A percentile compares a stretch with the other conserved stretches of the same genome.
These are phyloP conservation scores for Filobasidium wieringae DNA, from an alignment of 768 basidiomycete species.

Conservation along the genomic window DNA sequence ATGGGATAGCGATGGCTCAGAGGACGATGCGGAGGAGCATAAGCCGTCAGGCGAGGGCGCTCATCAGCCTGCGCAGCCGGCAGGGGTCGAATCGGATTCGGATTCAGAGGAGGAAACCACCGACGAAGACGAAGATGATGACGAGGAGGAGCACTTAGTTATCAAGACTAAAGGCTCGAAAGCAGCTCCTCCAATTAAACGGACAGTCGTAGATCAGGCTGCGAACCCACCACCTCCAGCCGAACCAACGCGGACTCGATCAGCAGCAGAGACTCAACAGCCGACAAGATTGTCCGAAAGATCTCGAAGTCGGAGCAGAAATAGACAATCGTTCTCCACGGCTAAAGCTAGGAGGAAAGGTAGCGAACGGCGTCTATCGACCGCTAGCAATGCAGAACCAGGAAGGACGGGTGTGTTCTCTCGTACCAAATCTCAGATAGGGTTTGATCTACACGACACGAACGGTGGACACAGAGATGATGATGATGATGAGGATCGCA, in stretches of 20 bases:
- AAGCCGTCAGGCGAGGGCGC: neutral
- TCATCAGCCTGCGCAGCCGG: neutral
- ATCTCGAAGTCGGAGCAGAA: neutral
- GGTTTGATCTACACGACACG: neutral
- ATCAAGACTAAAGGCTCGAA: slow-evolving; percentile 2
- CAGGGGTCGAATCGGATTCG: neutral
- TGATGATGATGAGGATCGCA: neutral
- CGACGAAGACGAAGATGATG: neutral
- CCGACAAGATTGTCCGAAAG: neutral
- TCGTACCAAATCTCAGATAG: neutral
- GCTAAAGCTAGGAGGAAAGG: neutral
- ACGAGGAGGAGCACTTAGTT: neutral
- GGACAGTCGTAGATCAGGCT: neutral
- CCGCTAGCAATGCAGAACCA: neutral
- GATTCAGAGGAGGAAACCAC: no score
- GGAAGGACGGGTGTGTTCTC: neutral
- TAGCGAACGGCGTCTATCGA: neutral
- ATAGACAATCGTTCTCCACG: neutral
- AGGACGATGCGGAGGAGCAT: neutral
- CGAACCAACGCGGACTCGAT: neutral
- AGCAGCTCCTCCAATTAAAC: neutral
- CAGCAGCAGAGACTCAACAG: neutral
- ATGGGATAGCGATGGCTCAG: neutral
- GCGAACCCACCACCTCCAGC: neutral
- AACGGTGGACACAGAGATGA: no score